Evolutionary conservation across 805 yeast genomes (phyloP).

Genomic region (Wickerhamiella bombiphila): DNA sequence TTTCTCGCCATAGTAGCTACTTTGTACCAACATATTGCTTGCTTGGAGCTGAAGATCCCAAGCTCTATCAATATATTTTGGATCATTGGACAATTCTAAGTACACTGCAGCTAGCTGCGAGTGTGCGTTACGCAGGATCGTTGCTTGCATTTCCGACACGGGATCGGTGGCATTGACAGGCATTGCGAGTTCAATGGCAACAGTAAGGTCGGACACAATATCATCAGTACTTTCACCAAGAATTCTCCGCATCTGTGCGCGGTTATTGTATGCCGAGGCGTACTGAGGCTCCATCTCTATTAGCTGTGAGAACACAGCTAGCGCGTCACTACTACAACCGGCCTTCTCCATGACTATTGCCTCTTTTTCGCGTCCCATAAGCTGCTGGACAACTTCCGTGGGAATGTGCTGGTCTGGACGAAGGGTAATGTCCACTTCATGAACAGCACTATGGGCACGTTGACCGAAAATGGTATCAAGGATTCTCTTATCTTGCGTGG

Average conservation of each 20-base stretch:
- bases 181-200: constrained; percentile 19
- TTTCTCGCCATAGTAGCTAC: constrained; percentile 23
- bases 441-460: neutral
- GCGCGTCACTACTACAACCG: constrained; percentile 7
- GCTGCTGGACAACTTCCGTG: constrained; percentile 8
- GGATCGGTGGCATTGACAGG: constrained; percentile 6
- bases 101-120: constrained; percentile 22
- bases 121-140: constrained; percentile 21
- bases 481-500: constrained; percentile 5
- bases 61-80: constrained; percentile 4
- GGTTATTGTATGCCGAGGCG: constrained; percentile 24
- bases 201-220: constrained; percentile 15
- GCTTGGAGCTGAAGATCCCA: constrained; percentile 23
- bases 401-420: constrained; percentile 18
- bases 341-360: constrained; percentile 14
- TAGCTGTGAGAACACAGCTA: constrained; percentile 13
- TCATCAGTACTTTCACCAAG: neutral
- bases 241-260: constrained; percentile 19
- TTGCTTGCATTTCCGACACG: constrained; percentile 22
- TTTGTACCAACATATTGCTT: constrained; percentile 17
- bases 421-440: constrained; percentile 10
- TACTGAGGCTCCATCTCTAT: constrained; percentile 19
- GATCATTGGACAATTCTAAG: constrained; percentile 12
- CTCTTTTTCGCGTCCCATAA: constrained; percentile 13
- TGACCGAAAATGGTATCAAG: constrained; percentile 2